Evolutionary conservation across 257 asterid genomes (phyloP).

Genomic region (Mitragyna speciosa): DNA sequence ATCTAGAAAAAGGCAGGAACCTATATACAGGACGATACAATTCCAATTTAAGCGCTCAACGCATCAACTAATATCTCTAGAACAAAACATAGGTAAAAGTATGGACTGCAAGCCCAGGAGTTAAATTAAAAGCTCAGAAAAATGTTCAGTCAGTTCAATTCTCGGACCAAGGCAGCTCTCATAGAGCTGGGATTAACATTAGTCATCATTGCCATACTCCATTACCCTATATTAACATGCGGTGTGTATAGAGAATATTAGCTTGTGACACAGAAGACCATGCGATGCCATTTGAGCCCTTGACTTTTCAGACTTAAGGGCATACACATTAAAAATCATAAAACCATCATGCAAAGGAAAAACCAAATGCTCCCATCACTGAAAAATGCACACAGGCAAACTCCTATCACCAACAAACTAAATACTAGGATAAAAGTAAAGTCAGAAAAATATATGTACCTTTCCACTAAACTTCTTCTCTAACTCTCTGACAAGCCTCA

Average conservation of each 20-base stretch:
- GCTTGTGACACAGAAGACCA: neutral
- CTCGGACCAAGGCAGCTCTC: conserved; percentile 13
- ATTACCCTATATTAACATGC: neutral
- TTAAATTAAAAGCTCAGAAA: conserved; percentile 8
- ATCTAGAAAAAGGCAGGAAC: too few species aligned
- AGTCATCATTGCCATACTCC: conserved; percentile 3
- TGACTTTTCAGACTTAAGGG: neutral
- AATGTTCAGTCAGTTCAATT: conserved; percentile 10
- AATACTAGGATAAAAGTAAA: neutral
- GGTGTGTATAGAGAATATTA: neutral
- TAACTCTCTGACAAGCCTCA: conserved; percentile 80
- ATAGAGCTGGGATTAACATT: conserved; percentile 23
- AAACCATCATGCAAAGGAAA: neutral
- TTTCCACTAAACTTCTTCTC: conserved; percentile 97
- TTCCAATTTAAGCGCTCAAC: too few species aligned
- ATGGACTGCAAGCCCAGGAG: neutral
- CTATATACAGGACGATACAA: too few species aligned
- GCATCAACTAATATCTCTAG: neutral
- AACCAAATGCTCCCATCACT: too few species aligned
- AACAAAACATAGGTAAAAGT: neutral
- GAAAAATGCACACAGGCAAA: too few species aligned
- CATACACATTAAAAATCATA: neutral
- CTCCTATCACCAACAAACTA: too few species aligned
- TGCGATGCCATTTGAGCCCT: neutral
- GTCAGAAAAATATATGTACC: conserved; percentile 36